Percentiles rank a stretch among this genome's conserved stretches.
These are phyloP conservation scores for Cystobasidium sp. DNA, from an alignment of 1,284 basidiomycete species.

Conservation along the genomic window DNA sequence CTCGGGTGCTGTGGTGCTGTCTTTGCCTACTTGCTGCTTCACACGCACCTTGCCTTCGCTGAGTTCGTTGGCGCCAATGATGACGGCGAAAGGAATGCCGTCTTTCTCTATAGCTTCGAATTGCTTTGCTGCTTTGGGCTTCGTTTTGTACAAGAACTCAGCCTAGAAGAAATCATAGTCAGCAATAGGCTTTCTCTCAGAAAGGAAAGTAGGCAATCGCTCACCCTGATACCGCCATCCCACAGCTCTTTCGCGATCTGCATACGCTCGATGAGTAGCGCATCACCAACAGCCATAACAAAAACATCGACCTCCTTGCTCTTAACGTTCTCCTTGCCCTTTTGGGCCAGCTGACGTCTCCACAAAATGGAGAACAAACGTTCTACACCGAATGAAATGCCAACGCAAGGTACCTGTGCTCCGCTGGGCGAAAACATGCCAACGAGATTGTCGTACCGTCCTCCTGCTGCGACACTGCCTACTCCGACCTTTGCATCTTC, in stretches of 20 bases:
- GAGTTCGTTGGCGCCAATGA: constrained; percentile 85
- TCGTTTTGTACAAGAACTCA: constrained; percentile 90
- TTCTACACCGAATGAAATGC: constrained; percentile 91
- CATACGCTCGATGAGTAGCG: constrained; percentile 84
- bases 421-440: constrained; percentile 73
- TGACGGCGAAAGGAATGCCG: constrained; percentile 86
- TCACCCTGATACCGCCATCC: constrained; percentile 84
- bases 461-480: constrained; percentile 95
- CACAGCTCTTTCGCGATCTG: constrained; percentile 79
- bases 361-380: constrained; percentile 93
- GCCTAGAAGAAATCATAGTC: constrained; percentile 63
- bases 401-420: constrained; percentile 80
- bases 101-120: constrained; percentile 92
- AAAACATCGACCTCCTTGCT: constrained; percentile 93
- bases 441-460: constrained; percentile 96
- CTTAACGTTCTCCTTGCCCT: constrained; percentile 66
- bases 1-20: constrained; percentile 68
- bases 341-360: constrained; percentile 69
- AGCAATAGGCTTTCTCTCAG: not conserved
- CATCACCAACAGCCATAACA: constrained; percentile 90
- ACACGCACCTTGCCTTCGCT: constrained; percentile 81
- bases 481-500: constrained; percentile 93
- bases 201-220: constrained; percentile 43
- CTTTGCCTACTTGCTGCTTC: constrained; percentile 87
- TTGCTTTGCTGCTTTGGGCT: constrained; percentile 83